phyloP scores from a whole-genome alignment of 2,329 filamentous ascomycete genomes.

The Sporothrix brasiliensis region DNA sequence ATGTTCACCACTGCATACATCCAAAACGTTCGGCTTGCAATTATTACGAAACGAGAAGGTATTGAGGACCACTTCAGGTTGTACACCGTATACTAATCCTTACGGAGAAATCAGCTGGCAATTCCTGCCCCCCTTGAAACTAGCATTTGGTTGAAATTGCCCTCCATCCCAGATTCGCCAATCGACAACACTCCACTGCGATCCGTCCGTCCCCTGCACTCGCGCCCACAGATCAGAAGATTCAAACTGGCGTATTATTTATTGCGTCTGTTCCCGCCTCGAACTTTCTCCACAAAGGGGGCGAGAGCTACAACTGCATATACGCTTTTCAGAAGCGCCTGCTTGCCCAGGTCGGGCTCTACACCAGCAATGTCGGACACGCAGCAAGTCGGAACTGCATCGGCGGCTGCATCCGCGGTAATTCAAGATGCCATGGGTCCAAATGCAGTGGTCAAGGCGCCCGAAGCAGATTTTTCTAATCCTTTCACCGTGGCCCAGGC shows the following conservation, averaged over 20 bases:
- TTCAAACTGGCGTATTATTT: slow-evolving; percentile 28
- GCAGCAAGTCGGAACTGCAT: not conserved
- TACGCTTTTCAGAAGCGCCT: not conserved
- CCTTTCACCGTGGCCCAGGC: not conserved
- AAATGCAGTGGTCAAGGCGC: not conserved
- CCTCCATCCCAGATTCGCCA: not conserved
- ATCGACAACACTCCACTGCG: not conserved
- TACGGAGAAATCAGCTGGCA: too few species aligned
- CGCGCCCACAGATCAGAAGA: not conserved
- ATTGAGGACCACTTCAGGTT: not conserved
- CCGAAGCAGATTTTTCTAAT: not conserved
- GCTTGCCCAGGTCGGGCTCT: not conserved
- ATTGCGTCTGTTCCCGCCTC: slow-evolving; percentile 18
- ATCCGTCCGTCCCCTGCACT: not conserved
- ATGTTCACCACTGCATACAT: not conserved
- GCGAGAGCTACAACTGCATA: not conserved
- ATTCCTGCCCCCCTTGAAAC: not conserved
- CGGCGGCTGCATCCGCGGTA: not conserved
- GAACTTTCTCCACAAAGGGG: not conserved
- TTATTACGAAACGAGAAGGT: not conserved
- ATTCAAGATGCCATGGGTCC: not conserved
- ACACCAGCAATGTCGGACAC: slow-evolving; percentile 19
- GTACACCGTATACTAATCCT: not conserved
- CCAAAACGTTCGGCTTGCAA: not conserved
- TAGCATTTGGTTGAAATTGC: not conserved